Evolutionary conservation across 371 early-diverging fungal genomes (phyloP), one percentile per base, ranked within the genome.

Genomic region (Conidiobolus incongruus): DNA sequence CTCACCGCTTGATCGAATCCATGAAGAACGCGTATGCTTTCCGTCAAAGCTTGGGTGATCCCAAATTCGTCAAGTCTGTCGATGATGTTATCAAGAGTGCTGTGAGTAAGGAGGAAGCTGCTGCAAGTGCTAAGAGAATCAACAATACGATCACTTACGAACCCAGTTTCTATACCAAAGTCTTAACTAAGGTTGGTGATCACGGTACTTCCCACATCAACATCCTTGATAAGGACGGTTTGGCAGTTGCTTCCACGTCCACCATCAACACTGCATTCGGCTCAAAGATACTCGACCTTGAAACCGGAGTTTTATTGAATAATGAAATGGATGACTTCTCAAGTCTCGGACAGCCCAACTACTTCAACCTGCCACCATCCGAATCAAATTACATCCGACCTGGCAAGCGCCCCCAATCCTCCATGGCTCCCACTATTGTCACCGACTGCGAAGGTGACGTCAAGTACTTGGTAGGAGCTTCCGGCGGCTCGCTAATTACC

Each of bases 291-390:
- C 72, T 98, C 76, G 92, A 97, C 56, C 73, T 72, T 1, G 59
- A 47, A 13, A 91, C 97, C 0, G 99, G 99, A 16, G 69, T 99
- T 22, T 78, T 99, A 29, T 63, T 98, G 28, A 99, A 99, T 61
- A 74, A 98, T 55, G 75, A 95, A 52, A 94, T 98, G 81, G 97
- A 98, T 56, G 99, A 99, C 52, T 99, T 98, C 54, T 80, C 83
- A 36, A 84, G 87, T 22, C 90, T 91, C 24, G 77, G 78, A 33
- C 52, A 58, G 12, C 67, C 81, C 12, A 90, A 95, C 52, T 58
- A 61, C 12, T 90, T 90, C 67, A 88, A 84, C 10, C 63, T 92
- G 12, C 67, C 60, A 20, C 85, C 92, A 0, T 80, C 81, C 21
- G 70, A 72, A 1, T 68, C 67, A 57, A 98, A 98, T 65, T 86